Evolutionary conservation across 1,284 basidiomycete species (phyloP), one percentile per base, ranked within the genome.

Genomic region (Trichosporon ovoides): DNA sequence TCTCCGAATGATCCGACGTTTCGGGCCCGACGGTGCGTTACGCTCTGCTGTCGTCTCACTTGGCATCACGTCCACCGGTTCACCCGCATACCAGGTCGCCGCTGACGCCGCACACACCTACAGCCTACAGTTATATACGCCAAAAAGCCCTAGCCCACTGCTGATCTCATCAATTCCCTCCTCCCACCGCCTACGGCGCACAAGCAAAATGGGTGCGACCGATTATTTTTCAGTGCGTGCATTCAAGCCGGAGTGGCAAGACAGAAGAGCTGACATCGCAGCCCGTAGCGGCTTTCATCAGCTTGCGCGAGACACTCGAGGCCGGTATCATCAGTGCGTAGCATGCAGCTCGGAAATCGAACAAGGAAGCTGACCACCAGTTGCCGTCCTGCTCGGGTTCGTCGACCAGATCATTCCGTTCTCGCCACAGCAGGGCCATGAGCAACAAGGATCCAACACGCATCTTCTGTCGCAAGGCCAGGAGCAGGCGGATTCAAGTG

Each of bases 241-340:
- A 14, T 10, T 35, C 22, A 9, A 16, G 35, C n/a, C n/a, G 1
- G 9, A 14, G 7, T 16, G n/a, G 43, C 55, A 59, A 13, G n/a
- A n/a, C n/a, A n/a, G n/a, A n/a, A n/a, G n/a, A n/a, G n/a, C n/a
- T n/a, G n/a, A n/a, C n/a, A 53, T 40, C 2, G n/a, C 52, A 73
- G 71, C 68, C 68, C 12, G 71, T 70, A 19, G 70, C 71, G 28
- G 91, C 89, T 79, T 89, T 93, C 82, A 90, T 92, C 75, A 84
- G 90, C 70, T 89, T 93, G 67, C 84, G 91, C 64, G 91, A 95
- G 81, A 87, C 88, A 2, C 82, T 95, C 64, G 91, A 95, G 79
- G 88, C 89, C 9, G 85, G 85, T 53, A 87, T 94, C 78, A 90
- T 94, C 81, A 79, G 93, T 77, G 40, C 51, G 71, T 66, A 16